Base-by-base conservation (phyloP, 441 rosid genomes). In the Macaranga tanarius region DNA sequence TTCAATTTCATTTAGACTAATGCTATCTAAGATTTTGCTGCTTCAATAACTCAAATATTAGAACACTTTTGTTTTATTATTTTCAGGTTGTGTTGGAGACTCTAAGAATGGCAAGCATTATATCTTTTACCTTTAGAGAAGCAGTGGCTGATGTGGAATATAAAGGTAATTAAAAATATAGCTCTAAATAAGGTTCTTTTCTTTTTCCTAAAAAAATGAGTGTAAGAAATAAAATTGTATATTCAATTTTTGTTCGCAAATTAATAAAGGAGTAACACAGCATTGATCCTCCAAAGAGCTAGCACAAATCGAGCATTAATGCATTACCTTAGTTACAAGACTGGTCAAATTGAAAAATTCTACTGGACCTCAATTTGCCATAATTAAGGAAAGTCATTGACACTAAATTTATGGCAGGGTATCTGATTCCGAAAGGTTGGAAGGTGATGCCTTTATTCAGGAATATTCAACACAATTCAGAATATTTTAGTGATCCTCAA, bases 401-500 rank as follows among this genome's bases (percentile, higher is more conserved):
- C 70, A 28, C 42, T 67, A 12, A 67, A 44, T 71, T 65, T 66
- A 23, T 59, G 52, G 73, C 88, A 90, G 96, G 93, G 31, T 85
- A 81, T 78, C 76, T 88, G 69, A 90, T 90, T 78, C 96, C 96
- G 0, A 90, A 87, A 73, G 96, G 93, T 13, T 90, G 96, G 93
- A 90, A 90, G 85, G 96, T 87, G 55, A 80, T 90, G 90, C 96
- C 96, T 72, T 79, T 87, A 70, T 86, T 90, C 83, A 87, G 96
- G 77, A 88, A 83, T 77, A 79, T 86, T 77, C 96, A 90, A 72
- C 93, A 86, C 82, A 84, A 80, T 82, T 86, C 89, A 56, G 82
- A 90, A 60, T 84, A 75, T 78, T 90, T 85, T 74, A 68, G 68
- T 23, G 88, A 90, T 74, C 93, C 96, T n/a, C 83, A 88, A n/a